A percentile compares a stretch with the other conserved stretches of the same genome.
Conservation (phyloP, 805 yeast genomes). For the Hanseniaspora jakobsenii region DNA sequence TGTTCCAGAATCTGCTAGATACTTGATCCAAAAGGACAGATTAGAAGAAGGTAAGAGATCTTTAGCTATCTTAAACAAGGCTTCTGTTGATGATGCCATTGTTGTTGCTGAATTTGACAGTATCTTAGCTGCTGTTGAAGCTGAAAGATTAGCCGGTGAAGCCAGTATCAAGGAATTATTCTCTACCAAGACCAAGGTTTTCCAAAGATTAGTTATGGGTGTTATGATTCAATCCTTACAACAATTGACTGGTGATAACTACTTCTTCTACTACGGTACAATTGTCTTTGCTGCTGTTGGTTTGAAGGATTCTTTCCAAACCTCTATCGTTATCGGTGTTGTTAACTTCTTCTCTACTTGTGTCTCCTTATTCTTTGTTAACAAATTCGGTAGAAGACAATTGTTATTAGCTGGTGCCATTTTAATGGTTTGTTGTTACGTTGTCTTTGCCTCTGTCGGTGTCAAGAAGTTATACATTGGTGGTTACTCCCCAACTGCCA, state of each 20-base stretch:
- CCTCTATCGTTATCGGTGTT: conserved; percentile 44
- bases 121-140: conserved; percentile 45
- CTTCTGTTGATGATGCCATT: conserved; percentile 34
- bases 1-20: conserved; percentile 65
- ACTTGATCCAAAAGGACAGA: conserved; percentile 37
- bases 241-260: conserved; percentile 53
- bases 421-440: conserved; percentile 35
- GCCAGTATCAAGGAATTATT: conserved; percentile 37
- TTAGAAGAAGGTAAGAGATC: conserved; percentile 44
- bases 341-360: conserved; percentile 45
- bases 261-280: conserved; percentile 54
- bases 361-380: conserved; percentile 37
- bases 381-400: conserved; percentile 39
- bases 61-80: conserved; percentile 43
- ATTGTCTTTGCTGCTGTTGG: conserved; percentile 21
- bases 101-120: conserved; percentile 40
- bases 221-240: conserved; percentile 46
- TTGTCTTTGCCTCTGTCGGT: conserved; percentile 46
- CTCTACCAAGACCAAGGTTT: conserved; percentile 56
- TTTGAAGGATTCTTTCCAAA: conserved; percentile 41
- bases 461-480: conserved; percentile 32
- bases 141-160: conserved; percentile 46
- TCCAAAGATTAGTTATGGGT: conserved; percentile 37
- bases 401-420: conserved; percentile 36
- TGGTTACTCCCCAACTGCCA: conserved; percentile 26